Evolutionary conservation across 176 grass and related monocot genomes (phyloP).

Genomic region (sorghum (Sorghum bicolor)): Sorghum_bicolor_NCBIv3 NC_012870.2:57152501-57153000

Average conservation of each 20-base stretch:
- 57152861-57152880: neutral
- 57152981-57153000: conserved; percentile 92
- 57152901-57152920: conserved; percentile 83
- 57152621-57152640: conserved; percentile 71
- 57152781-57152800: conserved; percentile 94
- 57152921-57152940: conserved; percentile 85
- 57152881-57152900: conserved; percentile 53
- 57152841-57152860: neutral
- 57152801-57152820: neutral
- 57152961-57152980: conserved; percentile 97
- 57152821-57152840: neutral
- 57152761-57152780: conserved; percentile 94
- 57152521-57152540: conserved; percentile 87
- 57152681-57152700: conserved; percentile 97
- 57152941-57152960: conserved; percentile 87
- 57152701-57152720: conserved; percentile 91
- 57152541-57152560: neutral
- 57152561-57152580: conserved; percentile 19
- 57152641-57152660: conserved; percentile 81
- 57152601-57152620: conserved; percentile 59
- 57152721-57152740: conserved; percentile 60
- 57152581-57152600: conserved; percentile 22
- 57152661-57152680: conserved; percentile 90
- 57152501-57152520: conserved; percentile 94
- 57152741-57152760: conserved; percentile 68